Percentiles rank a stretch among this genome's conserved stretches.
phyloP scores from a whole-genome alignment of 352 stramenopile genomes.

The Globisporangium ultimum region DNA sequence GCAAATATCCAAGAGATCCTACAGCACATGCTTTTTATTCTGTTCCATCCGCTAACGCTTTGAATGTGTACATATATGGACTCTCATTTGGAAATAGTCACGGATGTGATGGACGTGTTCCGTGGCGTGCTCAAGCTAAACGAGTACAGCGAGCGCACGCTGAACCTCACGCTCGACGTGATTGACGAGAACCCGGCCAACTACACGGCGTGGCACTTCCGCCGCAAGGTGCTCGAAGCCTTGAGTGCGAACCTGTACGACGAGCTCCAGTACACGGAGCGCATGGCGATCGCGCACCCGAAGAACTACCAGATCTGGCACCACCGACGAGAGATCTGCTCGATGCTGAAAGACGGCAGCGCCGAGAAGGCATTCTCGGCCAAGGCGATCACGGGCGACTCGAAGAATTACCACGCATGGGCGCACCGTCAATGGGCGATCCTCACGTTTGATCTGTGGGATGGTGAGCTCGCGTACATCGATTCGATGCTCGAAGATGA shows the following conservation, averaged over 20 bases:
- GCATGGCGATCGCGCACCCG: slow-evolving; percentile 91
- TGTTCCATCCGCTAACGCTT: neutral
- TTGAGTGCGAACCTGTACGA: slow-evolving; percentile 63
- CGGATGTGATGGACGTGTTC: slow-evolving; percentile 93
- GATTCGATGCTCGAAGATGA: slow-evolving; percentile 89
- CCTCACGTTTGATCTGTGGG: slow-evolving; percentile 85
- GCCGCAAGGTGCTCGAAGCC: slow-evolving; percentile 86
- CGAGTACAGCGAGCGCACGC: slow-evolving; percentile 89
- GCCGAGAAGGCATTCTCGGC: slow-evolving; percentile 92
- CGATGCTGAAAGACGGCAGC: slow-evolving; percentile 71
- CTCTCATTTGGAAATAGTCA: slow-evolving; percentile 39
- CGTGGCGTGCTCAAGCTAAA: slow-evolving; percentile 89
- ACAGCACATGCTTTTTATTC: neutral
- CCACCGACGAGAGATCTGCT: slow-evolving; percentile 94
- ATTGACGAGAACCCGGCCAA: slow-evolving; percentile 96
- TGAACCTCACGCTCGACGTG: slow-evolving; percentile 91
- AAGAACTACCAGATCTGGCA: slow-evolving; percentile 99
- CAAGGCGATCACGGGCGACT: slow-evolving; percentile 91
- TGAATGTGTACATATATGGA: slow-evolving; percentile 1
- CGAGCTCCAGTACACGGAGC: slow-evolving; percentile 72
- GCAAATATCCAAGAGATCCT: neutral
- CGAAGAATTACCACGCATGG: slow-evolving; percentile 99
- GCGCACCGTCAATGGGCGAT: slow-evolving; percentile 95
- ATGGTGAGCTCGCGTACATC: slow-evolving; percentile 91
- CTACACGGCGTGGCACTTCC: slow-evolving; percentile 98